A percentile compares a stretch with the other conserved stretches of the same genome.
Conservation (phyloP, 169 alveolate genomes). For the Theileria luwenshuni region DNA sequence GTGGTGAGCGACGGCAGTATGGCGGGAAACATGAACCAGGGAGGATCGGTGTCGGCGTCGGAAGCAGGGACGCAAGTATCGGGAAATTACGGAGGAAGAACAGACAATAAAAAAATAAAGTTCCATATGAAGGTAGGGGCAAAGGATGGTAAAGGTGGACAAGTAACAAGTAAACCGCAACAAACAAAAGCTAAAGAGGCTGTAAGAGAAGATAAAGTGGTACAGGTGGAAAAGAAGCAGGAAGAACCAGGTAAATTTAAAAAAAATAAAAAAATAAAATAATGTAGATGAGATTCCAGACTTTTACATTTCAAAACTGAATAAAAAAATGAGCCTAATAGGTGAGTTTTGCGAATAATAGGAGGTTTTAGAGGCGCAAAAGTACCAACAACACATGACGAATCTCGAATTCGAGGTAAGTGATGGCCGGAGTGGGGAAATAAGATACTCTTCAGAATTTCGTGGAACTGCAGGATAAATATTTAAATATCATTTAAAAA, state of each 20-base stretch:
- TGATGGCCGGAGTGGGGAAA: not conserved
- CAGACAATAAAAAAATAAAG: constrained; percentile 42
- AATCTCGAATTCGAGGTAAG: constrained; percentile 58
- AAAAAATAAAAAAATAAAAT: not conserved
- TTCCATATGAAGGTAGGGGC: constrained; percentile 42
- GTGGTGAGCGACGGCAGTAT: constrained; percentile 50
- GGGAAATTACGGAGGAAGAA: constrained; percentile 4
- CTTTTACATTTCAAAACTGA: constrained; percentile 31
- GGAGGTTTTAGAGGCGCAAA: constrained; percentile 47
- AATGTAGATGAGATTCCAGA: constrained; percentile 24
- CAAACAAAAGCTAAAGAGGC: not conserved
- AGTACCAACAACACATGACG: constrained; percentile 65
- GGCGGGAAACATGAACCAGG: constrained; percentile 4
- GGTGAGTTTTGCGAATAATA: not conserved
- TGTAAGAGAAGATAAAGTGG: not conserved
- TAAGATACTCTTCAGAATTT: constrained; percentile 27
- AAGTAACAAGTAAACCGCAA: not conserved
- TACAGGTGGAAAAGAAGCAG: not conserved
- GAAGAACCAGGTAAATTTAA: constrained; percentile 2
- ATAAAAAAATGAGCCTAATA: constrained; percentile 18
- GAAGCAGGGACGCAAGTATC: constrained; percentile 32
- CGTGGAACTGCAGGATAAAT: constrained; percentile 71
- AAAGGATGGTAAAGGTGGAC: not conserved
- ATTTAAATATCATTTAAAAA: constrained; percentile 45
- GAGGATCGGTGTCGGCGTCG: constrained; percentile 7